phyloP scores from a whole-genome alignment of 2,329 filamentous ascomycete species.

The Niveomyces coronatus region DNA sequence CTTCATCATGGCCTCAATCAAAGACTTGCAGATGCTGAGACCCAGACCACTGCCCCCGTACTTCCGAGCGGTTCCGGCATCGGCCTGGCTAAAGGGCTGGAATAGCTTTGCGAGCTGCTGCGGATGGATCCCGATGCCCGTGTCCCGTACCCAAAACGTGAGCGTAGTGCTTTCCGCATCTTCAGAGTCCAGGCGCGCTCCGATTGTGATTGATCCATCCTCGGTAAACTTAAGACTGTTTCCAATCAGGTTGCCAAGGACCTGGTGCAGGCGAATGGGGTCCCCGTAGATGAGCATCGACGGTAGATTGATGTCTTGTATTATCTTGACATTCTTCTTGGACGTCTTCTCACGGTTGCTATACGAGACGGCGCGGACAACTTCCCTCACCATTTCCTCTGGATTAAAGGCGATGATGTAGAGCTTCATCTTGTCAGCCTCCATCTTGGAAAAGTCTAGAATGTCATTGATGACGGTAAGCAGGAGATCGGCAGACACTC shows the following conservation, averaged over 20 bases:
- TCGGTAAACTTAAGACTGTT: constrained; percentile 95
- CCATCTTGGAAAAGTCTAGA: constrained; percentile 88
- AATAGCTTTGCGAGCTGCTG: constrained; percentile 78
- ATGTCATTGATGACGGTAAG: constrained; percentile 95
- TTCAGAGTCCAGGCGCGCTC: constrained; percentile 62
- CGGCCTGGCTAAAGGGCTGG: constrained; percentile 85
- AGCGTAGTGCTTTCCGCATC: constrained; percentile 60
- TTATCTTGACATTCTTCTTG: constrained; percentile 51
- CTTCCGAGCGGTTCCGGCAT: constrained; percentile 79
- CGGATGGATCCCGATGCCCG: constrained; percentile 80
- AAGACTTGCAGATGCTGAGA: constrained; percentile 86
- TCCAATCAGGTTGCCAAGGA: constrained; percentile 73
- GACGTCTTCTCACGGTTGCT: constrained; percentile 54
- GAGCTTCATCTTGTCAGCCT: constrained; percentile 77
- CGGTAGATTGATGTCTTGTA: constrained; percentile 62
- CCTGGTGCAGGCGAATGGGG: constrained; percentile 56
- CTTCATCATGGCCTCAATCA: constrained; percentile 87
- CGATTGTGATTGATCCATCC: constrained; percentile 74
- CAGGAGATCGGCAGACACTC: constrained; percentile 74
- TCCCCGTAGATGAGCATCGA: constrained; percentile 63
- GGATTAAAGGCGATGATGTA: constrained; percentile 61
- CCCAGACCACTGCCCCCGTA: constrained; percentile 89
- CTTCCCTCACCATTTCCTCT: constrained; percentile 55
- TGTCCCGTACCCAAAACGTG: constrained; percentile 80
- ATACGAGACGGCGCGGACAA: constrained; percentile 55